Percentiles rank a stretch among this genome's conserved stretches.
Evolutionary conservation across 331 rosid genomes (phyloP).

Genomic region (Acacia pycnantha): DNA sequence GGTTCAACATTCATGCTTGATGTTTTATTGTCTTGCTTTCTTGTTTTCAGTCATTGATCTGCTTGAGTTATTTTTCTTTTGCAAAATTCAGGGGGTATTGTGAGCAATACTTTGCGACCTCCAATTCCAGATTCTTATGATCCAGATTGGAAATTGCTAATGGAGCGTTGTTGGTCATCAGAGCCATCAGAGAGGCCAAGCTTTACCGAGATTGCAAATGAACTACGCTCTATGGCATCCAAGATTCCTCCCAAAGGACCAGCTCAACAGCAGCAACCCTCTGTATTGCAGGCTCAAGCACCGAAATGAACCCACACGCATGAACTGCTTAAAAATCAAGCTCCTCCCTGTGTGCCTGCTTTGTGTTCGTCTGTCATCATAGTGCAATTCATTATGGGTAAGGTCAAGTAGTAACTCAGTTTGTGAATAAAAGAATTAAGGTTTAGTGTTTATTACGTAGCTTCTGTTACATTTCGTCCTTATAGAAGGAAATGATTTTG

Average conservation of each 20-base stretch:
- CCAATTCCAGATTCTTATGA: constrained; percentile 59
- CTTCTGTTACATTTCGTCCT: constrained; percentile 11
- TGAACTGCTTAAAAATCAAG: constrained; percentile 12
- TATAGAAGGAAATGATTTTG: constrained; percentile 4
- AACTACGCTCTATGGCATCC: constrained; percentile 65
- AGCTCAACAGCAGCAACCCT: constrained; percentile 48
- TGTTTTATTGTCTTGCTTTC: neutral
- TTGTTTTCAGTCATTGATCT: constrained; percentile 19
- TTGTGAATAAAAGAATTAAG: neutral
- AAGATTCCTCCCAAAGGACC: constrained; percentile 73
- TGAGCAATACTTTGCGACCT: constrained; percentile 89
- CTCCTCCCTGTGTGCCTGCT: neutral
- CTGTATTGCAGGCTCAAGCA: constrained; percentile 34
- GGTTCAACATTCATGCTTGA: neutral
- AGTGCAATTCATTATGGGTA: constrained; percentile 16
- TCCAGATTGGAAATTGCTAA: constrained; percentile 68
- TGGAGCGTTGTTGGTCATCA: constrained; percentile 89
- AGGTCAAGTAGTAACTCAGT: constrained; percentile 10
- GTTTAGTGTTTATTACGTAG: neutral
- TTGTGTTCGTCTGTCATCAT: constrained; percentile 19
- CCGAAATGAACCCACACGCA: constrained; percentile 37
- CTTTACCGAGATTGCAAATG: constrained; percentile 72
- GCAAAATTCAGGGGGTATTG: constrained; percentile 76
- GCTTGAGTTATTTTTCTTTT: neutral
- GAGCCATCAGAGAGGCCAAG: constrained; percentile 81